Evolutionary conservation across 805 yeast genomes (phyloP), one percentile per base, ranked within the genome.

Genomic region (Priceomyces melissophilus): DNA sequence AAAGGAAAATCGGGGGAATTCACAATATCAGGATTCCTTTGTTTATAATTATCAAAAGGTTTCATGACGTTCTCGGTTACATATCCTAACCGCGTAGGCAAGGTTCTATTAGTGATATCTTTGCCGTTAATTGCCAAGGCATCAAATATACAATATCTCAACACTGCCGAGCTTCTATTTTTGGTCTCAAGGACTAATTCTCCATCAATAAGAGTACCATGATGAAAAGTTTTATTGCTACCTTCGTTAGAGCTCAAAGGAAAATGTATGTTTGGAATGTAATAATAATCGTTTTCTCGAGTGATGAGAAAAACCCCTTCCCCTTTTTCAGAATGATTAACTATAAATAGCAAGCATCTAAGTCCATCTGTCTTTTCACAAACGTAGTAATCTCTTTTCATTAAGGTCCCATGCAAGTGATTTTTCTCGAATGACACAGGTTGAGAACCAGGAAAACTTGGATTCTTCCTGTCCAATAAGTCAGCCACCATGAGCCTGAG

Each of bases 321-420:
- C 35, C 87, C 91, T 23, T 80, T 81, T 5, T 81, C 78, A 10
- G 84, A 83, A 41, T 82, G 84, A 27, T 77, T 65, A 62, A 85
- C 63, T 3, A 82, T 73, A 39, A 84, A 74, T 71, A 93, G 70
- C 40, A 93, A 67, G 43, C 95, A 88, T 39, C 99, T 71, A 37
- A 91, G 67, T 0, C 99, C 99, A 63, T 93, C 99, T 0, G 93
- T 79, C 59, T 93, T 93, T 55, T 93, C 99, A 66, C 99, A 95
- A 0, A 93, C 99, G 50, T 81, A 82, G 57, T 90, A 93, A 54
- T 95, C 98, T 43, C 82, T 81, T 3, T 73, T 64, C 56, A 75
- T 58, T 36, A 93, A 66, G 27, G 81, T 78, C 35, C 79, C 78
- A 59, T 60, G 59, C 16, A 93, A 69, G 63, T 91, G 96, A 27